Base-by-base conservation (phyloP, 495 filamentous ascomycete genomes). In the Aspergillus steynii region DNA sequence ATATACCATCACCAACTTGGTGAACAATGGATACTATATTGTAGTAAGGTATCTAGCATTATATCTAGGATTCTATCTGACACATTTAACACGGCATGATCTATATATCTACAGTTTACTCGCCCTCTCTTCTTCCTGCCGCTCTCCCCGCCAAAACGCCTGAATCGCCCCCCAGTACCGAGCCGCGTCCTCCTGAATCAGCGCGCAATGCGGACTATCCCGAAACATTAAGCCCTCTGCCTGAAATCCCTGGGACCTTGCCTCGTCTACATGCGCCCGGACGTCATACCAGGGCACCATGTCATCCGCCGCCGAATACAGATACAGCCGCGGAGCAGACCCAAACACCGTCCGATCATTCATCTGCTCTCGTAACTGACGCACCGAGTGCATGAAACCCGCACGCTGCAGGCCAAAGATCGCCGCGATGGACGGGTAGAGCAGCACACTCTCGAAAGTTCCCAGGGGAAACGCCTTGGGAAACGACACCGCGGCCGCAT, bases 261-360 rank as follows among this genome's bases (percentile, higher is more conserved):
- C 73, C 27, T 70, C 68, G 20, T 63, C 46, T 5, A 74, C 60
- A 65, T 78, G 71, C 3, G 53, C 54, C 61, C 73, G 66, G 27
- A 77, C 71, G 67, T 74, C 68, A 26, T 66, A 56, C 70, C 69
- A 77, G 28, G 70, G 64, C 9, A 78, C 70, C 48, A 69, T 71
- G 12, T 47, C 26, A 61, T 80, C 76, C 28, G 68, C 69, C 50
- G 70, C 71, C 3, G 72, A 77, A 62, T 76, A 78, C 0, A 78
- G 60, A 63, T 74, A 78, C 20, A 70, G 61, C 50, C 69, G 63
- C 32, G 61, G 64, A 5, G 64, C 60, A 7, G 53, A 48, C 1
- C 67, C 62, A 62, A 77, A 59, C 14, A 66, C 55, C 31, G 56
- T 42, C 7, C 58, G 48, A 29, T 72, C 68, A 64, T 74, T 70